These are phyloP conservation scores for Melampsora americana DNA, from an alignment of 1,284 basidiomycete species.

Conservation along the genomic window DNA sequence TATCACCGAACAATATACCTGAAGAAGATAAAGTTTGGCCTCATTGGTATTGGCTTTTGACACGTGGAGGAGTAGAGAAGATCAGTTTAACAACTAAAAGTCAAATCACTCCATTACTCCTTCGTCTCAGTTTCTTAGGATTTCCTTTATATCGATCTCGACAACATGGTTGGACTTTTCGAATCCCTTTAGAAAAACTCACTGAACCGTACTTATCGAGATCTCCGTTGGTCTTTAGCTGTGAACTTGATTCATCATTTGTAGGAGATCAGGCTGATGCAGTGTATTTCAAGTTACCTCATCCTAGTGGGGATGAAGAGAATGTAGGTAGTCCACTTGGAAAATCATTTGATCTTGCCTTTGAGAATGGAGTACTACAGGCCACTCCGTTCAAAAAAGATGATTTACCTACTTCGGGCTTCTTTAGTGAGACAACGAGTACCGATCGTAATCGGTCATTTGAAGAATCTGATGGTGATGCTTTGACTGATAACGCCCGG, in stretches of 20 bases:
- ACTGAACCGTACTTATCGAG: constrained; percentile 34
- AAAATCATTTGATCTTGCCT: constrained; percentile 83
- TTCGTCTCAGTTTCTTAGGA: constrained; percentile 81
- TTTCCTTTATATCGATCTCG: constrained; percentile 81
- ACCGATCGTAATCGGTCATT: neutral
- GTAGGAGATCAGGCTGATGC: constrained; percentile 58
- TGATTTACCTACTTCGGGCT: constrained; percentile 53
- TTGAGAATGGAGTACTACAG: constrained; percentile 77
- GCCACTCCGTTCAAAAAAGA: constrained; percentile 52
- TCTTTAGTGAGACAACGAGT: neutral
- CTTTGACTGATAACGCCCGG: constrained; percentile 66
- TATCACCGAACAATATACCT: neutral
- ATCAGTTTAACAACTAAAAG: constrained; percentile 84
- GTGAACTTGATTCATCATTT: constrained; percentile 60
- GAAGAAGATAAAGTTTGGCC: constrained; percentile 61
- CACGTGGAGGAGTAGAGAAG: constrained; percentile 54
- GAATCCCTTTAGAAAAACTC: constrained; percentile 60
- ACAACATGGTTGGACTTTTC: constrained; percentile 87
- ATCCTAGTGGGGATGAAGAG: constrained; percentile 87
- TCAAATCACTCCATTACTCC: constrained; percentile 75
- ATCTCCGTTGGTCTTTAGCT: constrained; percentile 48
- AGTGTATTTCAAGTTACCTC: constrained; percentile 86
- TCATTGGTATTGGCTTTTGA: constrained; percentile 94
- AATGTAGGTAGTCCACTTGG: constrained; percentile 90
- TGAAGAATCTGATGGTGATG: constrained; percentile 30